Evolutionary conservation across 148 eudicot genomes (phyloP).

Genomic region (Silene conica): DNA sequence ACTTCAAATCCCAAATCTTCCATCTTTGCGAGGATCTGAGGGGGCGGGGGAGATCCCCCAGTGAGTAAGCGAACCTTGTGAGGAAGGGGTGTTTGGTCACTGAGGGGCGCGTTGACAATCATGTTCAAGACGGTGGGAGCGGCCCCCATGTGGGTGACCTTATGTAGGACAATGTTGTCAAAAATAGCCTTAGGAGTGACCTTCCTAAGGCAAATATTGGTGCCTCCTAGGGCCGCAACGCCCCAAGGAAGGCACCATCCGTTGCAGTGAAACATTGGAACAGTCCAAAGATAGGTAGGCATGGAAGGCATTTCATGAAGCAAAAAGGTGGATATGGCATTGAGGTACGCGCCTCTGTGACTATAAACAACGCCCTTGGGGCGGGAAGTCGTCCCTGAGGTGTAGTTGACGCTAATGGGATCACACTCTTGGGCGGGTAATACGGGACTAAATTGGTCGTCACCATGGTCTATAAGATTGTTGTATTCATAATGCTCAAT

Average conservation of each 20-base stretch:
- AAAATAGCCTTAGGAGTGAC: conserved; percentile 55
- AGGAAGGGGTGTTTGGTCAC: conserved; percentile 38
- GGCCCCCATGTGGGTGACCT: conserved; percentile 59
- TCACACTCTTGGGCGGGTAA: conserved; percentile 50
- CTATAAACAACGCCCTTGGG: conserved; percentile 66
- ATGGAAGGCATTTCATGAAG: conserved; percentile 50
- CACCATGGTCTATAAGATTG: conserved; percentile 38
- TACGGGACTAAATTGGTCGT: conserved; percentile 30
- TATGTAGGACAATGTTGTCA: conserved; percentile 33
- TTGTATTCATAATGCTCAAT: conserved; percentile 36
- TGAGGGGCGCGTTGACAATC: conserved; percentile 45
- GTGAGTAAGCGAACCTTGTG: conserved; percentile 46
- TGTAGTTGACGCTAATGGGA: conserved; percentile 56
- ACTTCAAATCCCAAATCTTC: conserved; percentile 54
- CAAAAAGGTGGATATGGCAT: conserved; percentile 52
- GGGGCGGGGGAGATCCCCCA: conserved; percentile 65
- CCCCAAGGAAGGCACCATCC: conserved; percentile 79
- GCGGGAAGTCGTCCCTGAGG: conserved; percentile 69
- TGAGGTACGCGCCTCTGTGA: conserved; percentile 68
- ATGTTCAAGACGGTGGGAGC: conserved; percentile 72
- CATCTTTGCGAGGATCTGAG: conserved; percentile 50
- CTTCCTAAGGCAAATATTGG: conserved; percentile 51
- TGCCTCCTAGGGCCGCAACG: conserved; percentile 59
- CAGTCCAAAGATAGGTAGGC: conserved; percentile 62
- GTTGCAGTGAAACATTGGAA: conserved; percentile 72